These are phyloP conservation scores for Takashimella koratensis DNA, from an alignment of 1,284 basidiomycete species.

Conservation along the genomic window DNA sequence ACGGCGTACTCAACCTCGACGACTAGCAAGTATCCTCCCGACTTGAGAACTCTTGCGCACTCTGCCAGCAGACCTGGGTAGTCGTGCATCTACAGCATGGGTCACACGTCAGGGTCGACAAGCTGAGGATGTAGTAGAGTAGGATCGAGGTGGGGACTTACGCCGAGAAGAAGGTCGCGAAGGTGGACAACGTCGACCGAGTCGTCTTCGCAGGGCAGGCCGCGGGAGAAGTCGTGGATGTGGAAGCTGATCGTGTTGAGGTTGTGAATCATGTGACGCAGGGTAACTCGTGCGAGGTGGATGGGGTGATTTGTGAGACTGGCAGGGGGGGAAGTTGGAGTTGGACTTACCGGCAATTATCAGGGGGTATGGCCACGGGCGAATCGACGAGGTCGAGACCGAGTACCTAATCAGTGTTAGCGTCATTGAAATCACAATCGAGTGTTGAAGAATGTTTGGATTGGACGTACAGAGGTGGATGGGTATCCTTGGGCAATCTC, in stretches of 20 bases:
- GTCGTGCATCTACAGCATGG: neutral
- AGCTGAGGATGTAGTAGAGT: no score
- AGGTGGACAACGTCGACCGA: neutral
- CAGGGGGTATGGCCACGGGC: neutral
- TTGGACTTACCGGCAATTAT: neutral
- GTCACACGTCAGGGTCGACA: no score
- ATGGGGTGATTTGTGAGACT: no score
- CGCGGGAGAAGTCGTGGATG: neutral
- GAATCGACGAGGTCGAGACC: constrained; percentile 1
- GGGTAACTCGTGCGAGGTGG: no score
- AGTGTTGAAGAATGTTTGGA: no score
- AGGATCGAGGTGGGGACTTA: no score
- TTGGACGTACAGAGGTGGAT: neutral
- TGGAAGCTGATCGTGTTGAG: no score
- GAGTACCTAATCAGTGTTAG: neutral
- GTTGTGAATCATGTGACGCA: no score
- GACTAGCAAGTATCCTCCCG: neutral
- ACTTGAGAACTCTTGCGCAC: constrained; percentile 1
- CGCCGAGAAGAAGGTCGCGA: neutral
- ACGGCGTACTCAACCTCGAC: neutral
- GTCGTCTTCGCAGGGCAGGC: neutral
- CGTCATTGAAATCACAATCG: no score
- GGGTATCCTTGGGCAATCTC: neutral
- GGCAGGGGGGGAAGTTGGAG: neutral
- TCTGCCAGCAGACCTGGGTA: neutral